Base-by-base conservation (phyloP, 2,329 filamentous ascomycete genomes). In the Fusarium setosum region DNA sequence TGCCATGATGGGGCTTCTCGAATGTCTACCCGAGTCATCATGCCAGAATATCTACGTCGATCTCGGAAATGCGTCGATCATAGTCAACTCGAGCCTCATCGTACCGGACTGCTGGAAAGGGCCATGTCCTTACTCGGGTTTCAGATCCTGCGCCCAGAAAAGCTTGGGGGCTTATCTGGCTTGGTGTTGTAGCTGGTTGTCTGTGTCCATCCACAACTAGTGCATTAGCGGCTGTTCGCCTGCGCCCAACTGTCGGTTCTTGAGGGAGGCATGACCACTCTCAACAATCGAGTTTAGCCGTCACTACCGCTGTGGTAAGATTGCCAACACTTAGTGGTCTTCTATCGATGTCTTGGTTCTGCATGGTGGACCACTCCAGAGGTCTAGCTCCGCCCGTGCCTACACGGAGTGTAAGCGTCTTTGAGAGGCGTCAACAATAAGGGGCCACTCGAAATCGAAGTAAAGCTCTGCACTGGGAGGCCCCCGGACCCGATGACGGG, bases 131-230 rank as follows among this genome's bases (percentile, higher is more conserved):
- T 24, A 15, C 20, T 53, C 32, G 38, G 31, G 40, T 58, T 41
- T 53, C 47, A 63, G 47, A 58, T 35, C 32, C 42, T 40, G 15
- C 50, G 23, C 21, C 26, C 13, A 49, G 42, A 59, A 59, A 42
- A 49, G 35, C 17, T 18, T 34, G 23, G 37, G 26, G 29, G 42
- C 37, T 50, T 31, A 8, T 52, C 32, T 60, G 35, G 17, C 31
- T 32, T 38, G 40, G 44, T 50, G 40, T 29, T 61, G 35, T 26
- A 35, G 24, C 41, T 41, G 26, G 37, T 45, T 32, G 18, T 24
- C 41, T 29, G 49, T 29, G 50, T 26, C 37, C 34, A 50, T 21
- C 41, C 48, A 51, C 48, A 40, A 15, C 24, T 17, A 26, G 8
- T 47, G 59, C 63, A 52, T 29, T 53, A 42, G 47, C 26, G 50